Conservation (phyloP, 192 early-diverging fungal species). For the Dissophora ornata region DNA sequence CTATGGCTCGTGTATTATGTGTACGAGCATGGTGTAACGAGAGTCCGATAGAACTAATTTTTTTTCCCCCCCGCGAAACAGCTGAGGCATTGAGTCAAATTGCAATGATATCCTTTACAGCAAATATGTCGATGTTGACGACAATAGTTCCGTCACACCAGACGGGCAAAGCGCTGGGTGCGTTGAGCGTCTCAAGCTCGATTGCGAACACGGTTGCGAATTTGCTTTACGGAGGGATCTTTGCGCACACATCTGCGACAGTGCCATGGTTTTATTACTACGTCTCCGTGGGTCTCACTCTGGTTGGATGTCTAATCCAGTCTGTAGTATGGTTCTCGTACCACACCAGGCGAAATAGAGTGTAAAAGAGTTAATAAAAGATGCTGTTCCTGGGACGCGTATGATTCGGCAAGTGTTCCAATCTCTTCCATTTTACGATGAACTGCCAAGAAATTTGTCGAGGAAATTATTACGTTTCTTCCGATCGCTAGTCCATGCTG, state of each 20-base stretch:
- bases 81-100: not conserved
- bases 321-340: not conserved
- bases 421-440: constrained; percentile 7
- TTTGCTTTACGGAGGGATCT: not conserved
- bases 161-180: constrained; percentile 6
- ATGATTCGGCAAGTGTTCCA: no score
- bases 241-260: constrained; percentile 3
- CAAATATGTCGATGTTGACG: not conserved
- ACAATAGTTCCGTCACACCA: constrained; percentile 4
- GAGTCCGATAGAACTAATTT: no score
- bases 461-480: no score
- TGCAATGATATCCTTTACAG: not conserved
- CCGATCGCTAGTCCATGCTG: no score
- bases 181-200: not conserved
- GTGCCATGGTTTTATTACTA: constrained; percentile 7
- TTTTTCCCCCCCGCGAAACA: no score
- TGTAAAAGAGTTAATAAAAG: no score
- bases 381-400: no score
- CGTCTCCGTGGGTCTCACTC: not conserved
- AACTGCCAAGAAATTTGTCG: no score
- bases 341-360: not conserved
- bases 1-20: no score
- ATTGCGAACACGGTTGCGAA: not conserved
- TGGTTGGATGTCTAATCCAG: not conserved
- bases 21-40: no score